Percentiles rank a stretch among this genome's conserved stretches.
phyloP scores from a whole-genome alignment of 129 eudicot species.

The Chrysanthemum makinoi region DNA sequence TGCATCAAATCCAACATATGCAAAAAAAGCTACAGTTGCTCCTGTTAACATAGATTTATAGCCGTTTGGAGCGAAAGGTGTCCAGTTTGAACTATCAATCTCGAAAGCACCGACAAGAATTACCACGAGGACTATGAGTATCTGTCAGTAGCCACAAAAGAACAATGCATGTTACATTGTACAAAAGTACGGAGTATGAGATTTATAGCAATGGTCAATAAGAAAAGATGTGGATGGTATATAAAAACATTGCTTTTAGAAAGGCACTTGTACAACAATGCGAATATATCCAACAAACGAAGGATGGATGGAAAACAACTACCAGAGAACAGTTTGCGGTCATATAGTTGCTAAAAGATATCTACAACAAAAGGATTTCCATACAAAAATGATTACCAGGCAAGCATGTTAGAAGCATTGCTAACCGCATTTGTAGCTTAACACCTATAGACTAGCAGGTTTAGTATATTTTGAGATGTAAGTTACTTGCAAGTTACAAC shows the following conservation, averaged over 20 bases:
- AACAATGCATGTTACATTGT: not conserved
- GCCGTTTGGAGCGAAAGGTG: constrained; percentile 92
- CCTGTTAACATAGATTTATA: constrained; percentile 75
- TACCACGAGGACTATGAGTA: constrained; percentile 78
- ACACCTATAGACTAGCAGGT: no score
- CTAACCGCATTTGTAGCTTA: no score
- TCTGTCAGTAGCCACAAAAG: constrained; percentile 55
- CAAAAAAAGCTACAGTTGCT: constrained; percentile 92
- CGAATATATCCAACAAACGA: no score
- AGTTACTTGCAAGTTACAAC: no score
- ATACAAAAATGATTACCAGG: no score
- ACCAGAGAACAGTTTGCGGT: not conserved
- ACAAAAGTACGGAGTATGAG: not conserved
- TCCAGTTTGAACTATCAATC: constrained; percentile 87
- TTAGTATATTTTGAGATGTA: no score
- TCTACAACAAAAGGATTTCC: no score
- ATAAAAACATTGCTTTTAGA: no score
- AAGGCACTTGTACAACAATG: no score
- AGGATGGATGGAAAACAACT: not conserved
- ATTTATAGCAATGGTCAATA: constrained; percentile 1
- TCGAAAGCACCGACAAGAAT: constrained; percentile 76
- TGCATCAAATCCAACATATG: constrained; percentile 98
- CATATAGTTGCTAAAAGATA: no score
- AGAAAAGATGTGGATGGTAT: not conserved
- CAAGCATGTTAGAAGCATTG: no score